Conservation (phyloP, 495 filamentous ascomycete genomes). For the Daldinia bambusicola region DNA sequence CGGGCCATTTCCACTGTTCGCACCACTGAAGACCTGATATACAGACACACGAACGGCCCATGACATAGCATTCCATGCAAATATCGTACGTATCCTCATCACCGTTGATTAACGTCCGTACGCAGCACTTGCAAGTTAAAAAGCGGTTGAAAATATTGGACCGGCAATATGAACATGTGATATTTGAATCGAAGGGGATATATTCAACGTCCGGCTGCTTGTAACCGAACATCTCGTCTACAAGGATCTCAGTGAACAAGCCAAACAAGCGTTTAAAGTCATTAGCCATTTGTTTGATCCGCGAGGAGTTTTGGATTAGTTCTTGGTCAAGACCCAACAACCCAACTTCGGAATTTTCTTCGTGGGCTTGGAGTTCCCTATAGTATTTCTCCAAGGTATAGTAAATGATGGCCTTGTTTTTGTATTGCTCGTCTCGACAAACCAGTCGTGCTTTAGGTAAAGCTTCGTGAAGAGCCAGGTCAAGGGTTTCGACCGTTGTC, state of each 20-base stretch:
- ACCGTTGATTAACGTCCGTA: constrained; percentile 64
- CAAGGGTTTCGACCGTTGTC: constrained; percentile 90
- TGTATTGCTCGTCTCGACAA: constrained; percentile 98
- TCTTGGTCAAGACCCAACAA: constrained; percentile 58
- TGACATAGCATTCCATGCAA: constrained; percentile 95
- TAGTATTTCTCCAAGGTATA: constrained; percentile 84
- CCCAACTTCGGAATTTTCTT: constrained; percentile 55
- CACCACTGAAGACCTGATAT: constrained; percentile 87
- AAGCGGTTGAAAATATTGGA: constrained; percentile 98
- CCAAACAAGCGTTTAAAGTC: constrained; percentile 83
- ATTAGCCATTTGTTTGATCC: constrained; percentile 71
- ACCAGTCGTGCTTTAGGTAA: constrained; percentile 88
- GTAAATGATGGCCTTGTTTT: constrained; percentile 94
- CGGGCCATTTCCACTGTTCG: constrained; percentile 88
- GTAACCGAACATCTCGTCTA: constrained; percentile 84
- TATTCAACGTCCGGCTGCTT: constrained; percentile 74
- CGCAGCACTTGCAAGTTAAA: constrained; percentile 85
- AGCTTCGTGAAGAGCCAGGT: constrained; percentile 84
- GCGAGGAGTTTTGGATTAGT: constrained; percentile 60
- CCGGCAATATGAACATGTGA: constrained; percentile 95
- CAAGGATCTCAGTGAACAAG: constrained; percentile 78
- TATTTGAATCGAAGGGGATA: constrained; percentile 81
- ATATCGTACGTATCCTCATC: constrained; percentile 88
- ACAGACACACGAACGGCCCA: constrained; percentile 91
- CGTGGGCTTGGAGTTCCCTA: constrained; percentile 65